Conservation (phyloP, 805 yeast genomes). For the Myxozyma neglecta region DNA sequence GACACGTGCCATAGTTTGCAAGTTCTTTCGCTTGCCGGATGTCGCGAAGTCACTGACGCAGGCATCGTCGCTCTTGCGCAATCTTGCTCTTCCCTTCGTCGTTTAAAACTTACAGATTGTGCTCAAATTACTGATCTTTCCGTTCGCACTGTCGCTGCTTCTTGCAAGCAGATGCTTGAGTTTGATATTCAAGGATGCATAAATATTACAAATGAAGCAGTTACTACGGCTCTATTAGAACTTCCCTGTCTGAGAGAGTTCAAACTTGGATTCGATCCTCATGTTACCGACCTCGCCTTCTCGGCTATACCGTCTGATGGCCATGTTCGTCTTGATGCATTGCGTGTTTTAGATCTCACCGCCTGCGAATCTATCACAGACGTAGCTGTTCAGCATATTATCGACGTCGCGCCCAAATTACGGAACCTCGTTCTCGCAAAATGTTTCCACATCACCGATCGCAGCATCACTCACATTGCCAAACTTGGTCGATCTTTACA, state of each 20-base stretch:
- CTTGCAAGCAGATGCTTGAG: slow-evolving; percentile 81
- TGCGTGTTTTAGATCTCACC: slow-evolving; percentile 82
- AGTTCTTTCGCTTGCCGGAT: slow-evolving; percentile 86
- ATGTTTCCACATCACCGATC: slow-evolving; percentile 83
- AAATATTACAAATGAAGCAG: slow-evolving; percentile 64
- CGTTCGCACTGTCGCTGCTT: slow-evolving; percentile 58
- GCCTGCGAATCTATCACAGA: slow-evolving; percentile 82
- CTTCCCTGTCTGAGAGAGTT: slow-evolving; percentile 80
- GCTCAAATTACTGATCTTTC: slow-evolving; percentile 62
- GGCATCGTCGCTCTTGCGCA: slow-evolving; percentile 60
- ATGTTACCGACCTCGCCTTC: slow-evolving; percentile 53
- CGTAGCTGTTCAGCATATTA: slow-evolving; percentile 68
- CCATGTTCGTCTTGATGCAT: slow-evolving; percentile 48
- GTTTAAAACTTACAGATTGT: slow-evolving; percentile 79
- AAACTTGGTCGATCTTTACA: slow-evolving; percentile 76
- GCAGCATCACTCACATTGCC: slow-evolving; percentile 68
- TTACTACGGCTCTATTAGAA: slow-evolving; percentile 56
- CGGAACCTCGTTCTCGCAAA: slow-evolving; percentile 87
- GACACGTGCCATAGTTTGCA: slow-evolving; percentile 72
- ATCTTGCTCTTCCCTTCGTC: slow-evolving; percentile 70
- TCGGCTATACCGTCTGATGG: slow-evolving; percentile 30
- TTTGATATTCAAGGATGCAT: slow-evolving; percentile 84
- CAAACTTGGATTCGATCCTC: slow-evolving; percentile 63
- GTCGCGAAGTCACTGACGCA: slow-evolving; percentile 64
- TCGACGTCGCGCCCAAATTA: slow-evolving; percentile 75